Evolutionary conservation across 306 rosid species (phyloP).

Genomic region (Malus asiatica): DNA sequence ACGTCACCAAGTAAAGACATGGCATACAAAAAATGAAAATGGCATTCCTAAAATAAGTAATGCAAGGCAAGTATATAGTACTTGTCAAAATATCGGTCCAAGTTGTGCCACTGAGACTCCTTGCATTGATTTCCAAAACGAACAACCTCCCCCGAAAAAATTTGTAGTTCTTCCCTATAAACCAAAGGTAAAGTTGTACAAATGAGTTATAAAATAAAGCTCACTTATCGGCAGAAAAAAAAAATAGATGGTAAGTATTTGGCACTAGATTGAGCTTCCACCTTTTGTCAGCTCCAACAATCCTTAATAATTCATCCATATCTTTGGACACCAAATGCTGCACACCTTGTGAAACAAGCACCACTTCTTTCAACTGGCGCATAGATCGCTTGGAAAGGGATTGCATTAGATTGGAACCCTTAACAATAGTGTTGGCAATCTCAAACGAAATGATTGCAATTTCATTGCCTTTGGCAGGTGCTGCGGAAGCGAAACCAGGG

Average conservation of each 20-base stretch:
- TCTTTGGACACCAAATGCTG: slow-evolving; percentile 69
- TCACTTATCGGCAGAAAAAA: slow-evolving; percentile 2
- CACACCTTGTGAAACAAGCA: slow-evolving; percentile 57
- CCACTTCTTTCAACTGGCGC: slow-evolving; percentile 58
- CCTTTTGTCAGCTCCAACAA: slow-evolving; percentile 79
- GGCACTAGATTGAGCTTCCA: slow-evolving; percentile 18
- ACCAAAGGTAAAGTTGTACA: background rate
- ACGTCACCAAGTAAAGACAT: slow-evolving; percentile 13
- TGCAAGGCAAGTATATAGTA: slow-evolving; percentile 28
- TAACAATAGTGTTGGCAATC: slow-evolving; percentile 80
- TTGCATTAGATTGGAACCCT: slow-evolving; percentile 68
- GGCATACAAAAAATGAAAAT: slow-evolving; percentile 9
- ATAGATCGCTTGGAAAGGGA: slow-evolving; percentile 55
- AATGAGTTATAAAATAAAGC: background rate
- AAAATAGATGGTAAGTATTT: slow-evolving; percentile 4
- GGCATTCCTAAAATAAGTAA: background rate
- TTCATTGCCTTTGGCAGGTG: slow-evolving; percentile 61
- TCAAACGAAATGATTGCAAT: slow-evolving; percentile 69
- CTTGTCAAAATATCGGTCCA: slow-evolving; percentile 90
- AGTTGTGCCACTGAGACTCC: slow-evolving; percentile 91
- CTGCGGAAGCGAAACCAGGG: slow-evolving; percentile 52
- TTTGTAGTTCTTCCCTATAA: slow-evolving; percentile 67
- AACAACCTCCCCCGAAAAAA: slow-evolving; percentile 72
- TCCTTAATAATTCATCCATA: slow-evolving; percentile 48
- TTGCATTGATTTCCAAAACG: slow-evolving; percentile 86